Conservation (phyloP, 345 rosid genomes). For the Eucalyptus tenuipes region DNA sequence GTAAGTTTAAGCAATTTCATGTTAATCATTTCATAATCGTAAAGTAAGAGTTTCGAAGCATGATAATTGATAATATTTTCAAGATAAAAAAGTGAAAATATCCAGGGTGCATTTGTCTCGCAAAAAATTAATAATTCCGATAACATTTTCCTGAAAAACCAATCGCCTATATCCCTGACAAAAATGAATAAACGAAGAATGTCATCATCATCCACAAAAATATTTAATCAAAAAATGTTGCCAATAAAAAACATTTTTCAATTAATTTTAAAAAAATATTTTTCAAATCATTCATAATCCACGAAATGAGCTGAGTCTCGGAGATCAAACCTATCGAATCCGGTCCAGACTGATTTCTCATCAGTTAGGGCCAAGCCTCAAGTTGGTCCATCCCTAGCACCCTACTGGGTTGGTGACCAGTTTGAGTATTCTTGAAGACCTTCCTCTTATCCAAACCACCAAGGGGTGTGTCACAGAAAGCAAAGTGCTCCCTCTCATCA, state of each 20-base stretch:
- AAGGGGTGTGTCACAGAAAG: neutral
- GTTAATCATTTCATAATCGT: neutral
- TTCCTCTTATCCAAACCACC: neutral
- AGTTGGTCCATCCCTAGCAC: neutral
- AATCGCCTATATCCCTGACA: neutral
- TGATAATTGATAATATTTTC: neutral
- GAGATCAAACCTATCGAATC: neutral
- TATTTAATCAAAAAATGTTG: accelerated
- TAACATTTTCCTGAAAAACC: neutral
- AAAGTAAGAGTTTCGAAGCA: neutral
- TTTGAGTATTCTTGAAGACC: neutral
- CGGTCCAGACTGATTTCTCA: neutral
- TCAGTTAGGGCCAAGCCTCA: neutral
- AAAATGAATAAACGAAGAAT: neutral
- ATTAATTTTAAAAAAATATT: neutral
- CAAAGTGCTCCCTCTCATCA: neutral
- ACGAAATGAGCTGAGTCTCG: neutral
- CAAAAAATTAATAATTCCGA: neutral
- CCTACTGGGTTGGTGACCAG: neutral
- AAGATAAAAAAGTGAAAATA: neutral
- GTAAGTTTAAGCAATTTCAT: neutral
- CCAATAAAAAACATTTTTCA: neutral
- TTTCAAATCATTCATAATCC: neutral
- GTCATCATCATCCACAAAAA: neutral
- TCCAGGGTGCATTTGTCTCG: neutral